phyloP scores from a whole-genome alignment of 108 stramenopile species.

The Cyclotella atomus region DNA sequence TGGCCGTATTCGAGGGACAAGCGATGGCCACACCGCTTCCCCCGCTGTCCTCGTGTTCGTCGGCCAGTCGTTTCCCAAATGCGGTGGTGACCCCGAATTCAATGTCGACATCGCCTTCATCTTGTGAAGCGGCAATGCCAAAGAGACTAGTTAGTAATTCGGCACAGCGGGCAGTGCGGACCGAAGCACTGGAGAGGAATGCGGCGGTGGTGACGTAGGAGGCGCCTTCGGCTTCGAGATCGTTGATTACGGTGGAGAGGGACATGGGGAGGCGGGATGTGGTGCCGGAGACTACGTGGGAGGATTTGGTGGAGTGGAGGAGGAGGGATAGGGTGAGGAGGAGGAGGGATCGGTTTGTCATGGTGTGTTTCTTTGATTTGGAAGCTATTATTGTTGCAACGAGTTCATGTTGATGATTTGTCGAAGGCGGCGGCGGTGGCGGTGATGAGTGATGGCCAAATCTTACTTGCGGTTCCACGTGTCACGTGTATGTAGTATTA shows the following conservation, averaged over 20 bases:
- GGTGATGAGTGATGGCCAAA: not conserved
- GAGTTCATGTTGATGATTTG: not conserved
- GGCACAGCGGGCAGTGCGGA: constrained; percentile 39
- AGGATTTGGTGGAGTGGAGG: constrained; percentile 10
- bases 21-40: constrained; percentile 68
- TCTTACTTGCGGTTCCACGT: too few relatives aligned
- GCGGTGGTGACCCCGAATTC: constrained; percentile 59
- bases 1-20: constrained; percentile 37
- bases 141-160: constrained; percentile 48
- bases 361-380: not conserved
- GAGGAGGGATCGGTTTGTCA: not conserved
- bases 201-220: constrained; percentile 66
- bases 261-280: constrained; percentile 79
- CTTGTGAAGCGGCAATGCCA: constrained; percentile 46
- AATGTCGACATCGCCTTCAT: constrained; percentile 27
- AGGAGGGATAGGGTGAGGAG: not conserved
- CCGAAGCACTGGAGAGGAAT: constrained; percentile 71
- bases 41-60: constrained; percentile 23
- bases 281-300: constrained; percentile 57
- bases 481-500: too few relatives aligned
- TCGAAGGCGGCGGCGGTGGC: not conserved
- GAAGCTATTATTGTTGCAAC: too few relatives aligned
- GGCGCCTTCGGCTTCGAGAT: constrained; percentile 79
- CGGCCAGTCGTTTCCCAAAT: constrained; percentile 62
- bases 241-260: constrained; percentile 78